phyloP scores from a whole-genome alignment of 345 rosid species.

The Leavenworthia alabamica region DNA sequence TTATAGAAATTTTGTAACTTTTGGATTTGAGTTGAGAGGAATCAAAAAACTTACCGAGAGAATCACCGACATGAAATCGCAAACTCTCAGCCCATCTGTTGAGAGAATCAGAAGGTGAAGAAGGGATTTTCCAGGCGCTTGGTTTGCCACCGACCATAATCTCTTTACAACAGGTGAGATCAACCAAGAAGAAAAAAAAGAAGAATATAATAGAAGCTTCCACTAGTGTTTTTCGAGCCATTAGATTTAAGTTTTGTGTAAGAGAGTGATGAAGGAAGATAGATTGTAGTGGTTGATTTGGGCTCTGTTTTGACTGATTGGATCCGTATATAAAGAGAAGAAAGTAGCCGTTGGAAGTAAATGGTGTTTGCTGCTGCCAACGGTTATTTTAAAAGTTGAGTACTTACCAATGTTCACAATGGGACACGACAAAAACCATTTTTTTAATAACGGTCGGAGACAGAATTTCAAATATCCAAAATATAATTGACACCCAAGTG shows the following conservation, averaged over 20 bases:
- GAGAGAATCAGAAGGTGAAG: slow-evolving; percentile 65
- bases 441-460: slow-evolving; percentile 4
- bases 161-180: slow-evolving; percentile 37
- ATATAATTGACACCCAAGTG: neutral
- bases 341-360: slow-evolving; percentile 43
- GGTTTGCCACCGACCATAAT: slow-evolving; percentile 47
- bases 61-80: slow-evolving; percentile 58
- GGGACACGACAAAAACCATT: neutral
- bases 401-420: neutral
- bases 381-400: slow-evolving; percentile 9
- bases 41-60: slow-evolving; percentile 39
- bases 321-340: slow-evolving; percentile 16
- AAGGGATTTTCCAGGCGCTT: slow-evolving; percentile 52
- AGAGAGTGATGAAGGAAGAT: neutral
- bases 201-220: slow-evolving; percentile 16
- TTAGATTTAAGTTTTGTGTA: neutral
- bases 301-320: neutral
- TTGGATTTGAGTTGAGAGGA: neutral
- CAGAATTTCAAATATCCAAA: neutral
- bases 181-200: slow-evolving; percentile 9
- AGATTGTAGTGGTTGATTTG: neutral
- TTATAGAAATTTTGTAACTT: neutral
- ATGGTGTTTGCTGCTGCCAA: slow-evolving; percentile 8
- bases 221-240: slow-evolving; percentile 29
- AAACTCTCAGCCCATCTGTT: slow-evolving; percentile 64